phyloP scores from a whole-genome alignment of 31 red algal genomes.

The Bonnemaisonia californica region DNA sequence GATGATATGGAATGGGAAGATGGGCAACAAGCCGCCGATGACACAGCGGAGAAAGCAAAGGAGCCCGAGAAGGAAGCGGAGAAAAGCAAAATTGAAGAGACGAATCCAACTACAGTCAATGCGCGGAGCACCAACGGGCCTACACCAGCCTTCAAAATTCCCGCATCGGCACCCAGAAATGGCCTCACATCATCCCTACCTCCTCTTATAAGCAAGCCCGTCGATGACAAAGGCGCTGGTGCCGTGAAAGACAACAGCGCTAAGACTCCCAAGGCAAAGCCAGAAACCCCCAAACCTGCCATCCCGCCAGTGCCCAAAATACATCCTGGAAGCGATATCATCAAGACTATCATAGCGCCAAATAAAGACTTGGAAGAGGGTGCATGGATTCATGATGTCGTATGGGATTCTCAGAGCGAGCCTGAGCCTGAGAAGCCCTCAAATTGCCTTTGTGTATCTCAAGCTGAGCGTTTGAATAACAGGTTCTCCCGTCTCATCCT shows the following conservation, averaged over 20 bases:
- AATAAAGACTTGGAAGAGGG: constrained; percentile 65
- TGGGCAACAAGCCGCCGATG: constrained; percentile 17
- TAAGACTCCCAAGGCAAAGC: neutral
- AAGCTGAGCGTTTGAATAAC: neutral
- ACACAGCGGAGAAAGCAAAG: neutral
- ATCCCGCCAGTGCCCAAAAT: neutral
- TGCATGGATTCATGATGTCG: constrained; percentile 72
- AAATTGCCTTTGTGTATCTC: neutral
- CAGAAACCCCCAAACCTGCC: neutral
- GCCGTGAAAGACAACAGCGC: neutral
- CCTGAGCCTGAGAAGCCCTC: constrained; percentile 14
- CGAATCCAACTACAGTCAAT: neutral
- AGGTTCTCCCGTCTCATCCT: constrained; percentile 65
- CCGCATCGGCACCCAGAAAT: neutral
- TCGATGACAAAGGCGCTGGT: neutral
- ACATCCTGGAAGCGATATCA: constrained; percentile 1
- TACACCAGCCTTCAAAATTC: neutral
- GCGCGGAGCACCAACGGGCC: neutral
- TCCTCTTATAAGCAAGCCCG: neutral
- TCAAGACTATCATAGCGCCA: constrained; percentile 35
- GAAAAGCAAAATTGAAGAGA: neutral
- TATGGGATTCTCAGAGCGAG: constrained; percentile 72
- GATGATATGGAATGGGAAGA: constrained; percentile 90
- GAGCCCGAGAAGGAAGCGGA: neutral
- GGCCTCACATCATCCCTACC: neutral